Conservation (phyloP, 768 basidiomycete species). For the Suillus lakei region DNA sequence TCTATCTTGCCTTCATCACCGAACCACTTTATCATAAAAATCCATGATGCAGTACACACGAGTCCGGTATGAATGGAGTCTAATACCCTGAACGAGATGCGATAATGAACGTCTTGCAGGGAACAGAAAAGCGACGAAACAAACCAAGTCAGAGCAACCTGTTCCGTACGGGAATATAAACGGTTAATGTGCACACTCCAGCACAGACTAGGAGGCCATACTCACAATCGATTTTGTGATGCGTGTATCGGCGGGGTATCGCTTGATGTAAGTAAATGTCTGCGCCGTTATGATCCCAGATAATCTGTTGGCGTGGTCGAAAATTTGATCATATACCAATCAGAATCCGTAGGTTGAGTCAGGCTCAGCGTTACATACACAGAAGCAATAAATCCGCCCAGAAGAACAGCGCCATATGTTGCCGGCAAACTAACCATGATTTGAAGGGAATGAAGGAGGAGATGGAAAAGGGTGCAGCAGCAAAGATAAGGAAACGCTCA, state of each 20-base stretch:
- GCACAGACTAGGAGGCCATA: neutral
- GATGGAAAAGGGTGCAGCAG: neutral
- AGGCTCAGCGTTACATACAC: conserved; percentile 17
- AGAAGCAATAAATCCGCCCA: conserved; percentile 36
- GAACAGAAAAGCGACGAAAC: conserved; percentile 4
- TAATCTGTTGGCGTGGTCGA: conserved; percentile 17
- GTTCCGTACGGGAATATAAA: neutral
- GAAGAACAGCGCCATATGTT: conserved; percentile 33
- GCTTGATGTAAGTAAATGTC: conserved; percentile 31
- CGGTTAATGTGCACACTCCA: neutral
- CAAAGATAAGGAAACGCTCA: neutral
- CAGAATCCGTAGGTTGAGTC: neutral
- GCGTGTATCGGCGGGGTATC: conserved; percentile 28
- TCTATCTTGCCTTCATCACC: conserved; percentile 45
- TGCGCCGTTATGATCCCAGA: conserved; percentile 34
- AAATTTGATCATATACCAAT: neutral
- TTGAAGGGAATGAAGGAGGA: neutral
- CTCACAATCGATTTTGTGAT: conserved; percentile 29
- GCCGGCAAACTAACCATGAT: conserved; percentile 15
- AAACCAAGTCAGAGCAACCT: conserved; percentile 33
- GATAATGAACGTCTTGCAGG: neutral
- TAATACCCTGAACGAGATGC: conserved; percentile 26
- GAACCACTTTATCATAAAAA: conserved; percentile 48
- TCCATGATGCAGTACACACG: conserved; percentile 46
- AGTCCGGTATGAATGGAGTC: conserved; percentile 47